phyloP scores from a whole-genome alignment of 2,329 filamentous ascomycete species.

The Amylocarpus encephaloides region DNA sequence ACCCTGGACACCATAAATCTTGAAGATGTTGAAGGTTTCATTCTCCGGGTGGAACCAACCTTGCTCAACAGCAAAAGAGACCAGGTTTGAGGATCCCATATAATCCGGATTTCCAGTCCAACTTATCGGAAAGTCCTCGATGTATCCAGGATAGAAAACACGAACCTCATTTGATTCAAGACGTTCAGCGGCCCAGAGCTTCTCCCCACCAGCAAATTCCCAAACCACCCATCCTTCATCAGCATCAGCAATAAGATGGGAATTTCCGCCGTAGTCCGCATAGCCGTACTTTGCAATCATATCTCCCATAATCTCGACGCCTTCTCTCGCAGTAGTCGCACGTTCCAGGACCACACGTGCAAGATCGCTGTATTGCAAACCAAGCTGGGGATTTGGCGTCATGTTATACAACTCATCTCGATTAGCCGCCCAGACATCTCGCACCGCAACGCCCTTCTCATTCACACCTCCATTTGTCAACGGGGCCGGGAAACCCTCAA shows the following conservation, averaged over 20 bases:
- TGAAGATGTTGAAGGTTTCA: background rate
- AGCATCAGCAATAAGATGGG: background rate
- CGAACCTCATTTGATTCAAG: background rate
- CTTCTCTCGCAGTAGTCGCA: background rate
- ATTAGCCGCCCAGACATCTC: background rate
- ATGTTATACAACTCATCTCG: background rate
- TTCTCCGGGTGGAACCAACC: conserved; percentile 1
- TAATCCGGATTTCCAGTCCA: background rate
- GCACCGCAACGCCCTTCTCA: background rate
- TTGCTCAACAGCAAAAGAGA: background rate
- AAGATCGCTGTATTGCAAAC: background rate
- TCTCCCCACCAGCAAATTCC: background rate
- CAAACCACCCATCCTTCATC: conserved; percentile 1
- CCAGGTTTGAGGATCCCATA: background rate
- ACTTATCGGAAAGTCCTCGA: background rate
- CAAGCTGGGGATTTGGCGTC: background rate
- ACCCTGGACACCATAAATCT: background rate
- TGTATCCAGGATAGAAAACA: background rate
- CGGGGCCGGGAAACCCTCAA: background rate
- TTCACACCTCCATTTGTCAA: background rate
- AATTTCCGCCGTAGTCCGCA: background rate
- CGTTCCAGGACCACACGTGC: background rate
- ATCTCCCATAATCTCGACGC: background rate
- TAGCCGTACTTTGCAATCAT: background rate
- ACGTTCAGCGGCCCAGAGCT: background rate